These are phyloP conservation scores for Sporothrix protearum DNA, from an alignment of 2,329 filamentous ascomycete genomes.

Conservation along the genomic window DNA sequence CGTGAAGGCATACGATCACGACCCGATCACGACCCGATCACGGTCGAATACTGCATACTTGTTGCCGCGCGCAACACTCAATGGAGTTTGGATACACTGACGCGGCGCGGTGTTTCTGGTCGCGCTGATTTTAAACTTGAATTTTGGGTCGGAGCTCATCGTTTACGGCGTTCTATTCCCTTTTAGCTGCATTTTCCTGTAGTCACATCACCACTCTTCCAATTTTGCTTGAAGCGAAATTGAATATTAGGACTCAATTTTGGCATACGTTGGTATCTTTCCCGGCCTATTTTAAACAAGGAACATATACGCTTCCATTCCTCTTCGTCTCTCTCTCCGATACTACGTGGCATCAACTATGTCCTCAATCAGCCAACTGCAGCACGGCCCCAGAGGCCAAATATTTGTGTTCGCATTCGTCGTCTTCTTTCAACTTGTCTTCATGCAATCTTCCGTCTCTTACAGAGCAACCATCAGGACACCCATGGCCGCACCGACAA, in stretches of 20 bases:
- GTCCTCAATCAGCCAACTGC: neutral
- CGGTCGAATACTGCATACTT: neutral
- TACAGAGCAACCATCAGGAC: constrained; percentile 20
- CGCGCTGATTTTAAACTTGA: neutral
- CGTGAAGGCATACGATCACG: neutral
- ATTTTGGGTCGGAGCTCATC: neutral
- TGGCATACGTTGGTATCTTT: neutral
- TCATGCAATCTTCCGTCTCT: no score
- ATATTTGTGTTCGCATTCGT: neutral
- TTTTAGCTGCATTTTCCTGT: neutral
- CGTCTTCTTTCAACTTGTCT: neutral
- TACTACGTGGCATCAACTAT: neutral
- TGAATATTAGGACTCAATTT: neutral
- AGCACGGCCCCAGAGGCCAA: no score
- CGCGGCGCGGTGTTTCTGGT: neutral
- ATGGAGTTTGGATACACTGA: neutral
- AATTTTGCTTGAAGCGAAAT: neutral
- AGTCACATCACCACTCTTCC: neutral
- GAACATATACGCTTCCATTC: neutral
- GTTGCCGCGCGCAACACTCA: neutral
- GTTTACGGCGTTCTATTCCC: neutral
- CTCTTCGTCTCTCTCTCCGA: neutral
- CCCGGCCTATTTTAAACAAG: neutral
- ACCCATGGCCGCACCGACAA: neutral
- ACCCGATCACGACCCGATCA: neutral